These are phyloP conservation scores for Corymbia calophylla DNA, from an alignment of 441 rosid genomes.

Conservation along the genomic window DNA sequence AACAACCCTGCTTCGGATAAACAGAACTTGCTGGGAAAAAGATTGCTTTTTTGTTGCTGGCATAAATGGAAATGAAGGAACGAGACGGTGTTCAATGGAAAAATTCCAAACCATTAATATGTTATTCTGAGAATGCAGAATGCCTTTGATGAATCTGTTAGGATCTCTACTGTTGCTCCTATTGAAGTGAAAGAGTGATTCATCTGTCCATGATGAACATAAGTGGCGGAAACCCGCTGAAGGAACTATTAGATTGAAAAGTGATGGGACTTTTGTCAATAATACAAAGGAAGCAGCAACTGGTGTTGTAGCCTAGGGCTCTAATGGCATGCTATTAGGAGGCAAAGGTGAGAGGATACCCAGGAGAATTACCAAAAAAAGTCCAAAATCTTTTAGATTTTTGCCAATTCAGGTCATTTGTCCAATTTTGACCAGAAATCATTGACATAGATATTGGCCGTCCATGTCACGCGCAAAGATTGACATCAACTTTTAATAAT, in stretches of 20 bases:
- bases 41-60: background rate
- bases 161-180: background rate
- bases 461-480: too few species aligned
- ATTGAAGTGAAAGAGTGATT: background rate
- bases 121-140: background rate
- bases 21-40: background rate
- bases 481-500: fast-evolving
- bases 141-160: background rate
- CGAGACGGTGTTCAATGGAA: background rate
- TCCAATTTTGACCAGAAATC: background rate
- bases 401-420: fast-evolving
- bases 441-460: fast-evolving
- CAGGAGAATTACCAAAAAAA: background rate
- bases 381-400: too few species aligned
- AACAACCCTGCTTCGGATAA: background rate
- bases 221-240: background rate
- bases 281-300: background rate
- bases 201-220: background rate
- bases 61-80: background rate
- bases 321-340: background rate
- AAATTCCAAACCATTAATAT: background rate
- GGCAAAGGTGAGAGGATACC: background rate
- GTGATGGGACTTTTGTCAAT: background rate
- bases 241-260: background rate
- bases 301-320: background rate